Evolutionary conservation across 345 rosid genomes (phyloP).

Genomic region (Raphanus raphanistrum): DNA sequence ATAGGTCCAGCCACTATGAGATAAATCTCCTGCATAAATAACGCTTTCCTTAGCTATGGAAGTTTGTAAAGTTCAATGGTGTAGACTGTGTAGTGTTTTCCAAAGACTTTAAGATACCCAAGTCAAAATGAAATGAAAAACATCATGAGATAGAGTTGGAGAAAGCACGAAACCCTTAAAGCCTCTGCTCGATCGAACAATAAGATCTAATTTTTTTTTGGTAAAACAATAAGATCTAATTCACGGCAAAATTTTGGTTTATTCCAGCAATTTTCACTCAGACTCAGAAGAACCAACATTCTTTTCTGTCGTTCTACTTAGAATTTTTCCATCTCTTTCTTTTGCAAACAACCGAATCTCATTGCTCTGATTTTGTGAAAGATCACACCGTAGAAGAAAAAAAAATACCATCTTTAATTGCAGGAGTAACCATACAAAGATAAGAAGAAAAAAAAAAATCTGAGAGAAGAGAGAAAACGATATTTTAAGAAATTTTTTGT

Average conservation of each 20-base stretch:
- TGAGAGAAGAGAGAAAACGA: neutral
- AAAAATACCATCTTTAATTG: too few species aligned
- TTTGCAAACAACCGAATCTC: neutral
- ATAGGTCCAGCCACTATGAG: neutral
- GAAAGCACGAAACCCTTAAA: neutral
- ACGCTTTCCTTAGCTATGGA: neutral
- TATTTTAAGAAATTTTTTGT: neutral
- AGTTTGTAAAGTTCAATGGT: neutral
- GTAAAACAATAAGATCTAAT: neutral
- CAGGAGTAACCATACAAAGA: neutral
- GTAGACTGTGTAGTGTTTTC: neutral
- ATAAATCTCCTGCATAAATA: neutral
- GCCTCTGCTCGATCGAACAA: neutral
- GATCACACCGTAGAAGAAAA: too few species aligned
- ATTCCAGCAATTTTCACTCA: neutral
- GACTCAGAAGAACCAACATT: neutral
- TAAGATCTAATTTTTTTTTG: neutral
- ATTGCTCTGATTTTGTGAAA: neutral
- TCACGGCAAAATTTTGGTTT: neutral
- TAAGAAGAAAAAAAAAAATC: neutral
- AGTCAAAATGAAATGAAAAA: neutral
- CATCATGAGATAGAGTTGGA: neutral
- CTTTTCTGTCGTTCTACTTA: neutral
- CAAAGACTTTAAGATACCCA: neutral
- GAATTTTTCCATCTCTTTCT: too few species aligned